Evolutionary conservation across 306 rosid genomes (phyloP).

Genomic region (Hylodesmum podocarpum): DNA sequence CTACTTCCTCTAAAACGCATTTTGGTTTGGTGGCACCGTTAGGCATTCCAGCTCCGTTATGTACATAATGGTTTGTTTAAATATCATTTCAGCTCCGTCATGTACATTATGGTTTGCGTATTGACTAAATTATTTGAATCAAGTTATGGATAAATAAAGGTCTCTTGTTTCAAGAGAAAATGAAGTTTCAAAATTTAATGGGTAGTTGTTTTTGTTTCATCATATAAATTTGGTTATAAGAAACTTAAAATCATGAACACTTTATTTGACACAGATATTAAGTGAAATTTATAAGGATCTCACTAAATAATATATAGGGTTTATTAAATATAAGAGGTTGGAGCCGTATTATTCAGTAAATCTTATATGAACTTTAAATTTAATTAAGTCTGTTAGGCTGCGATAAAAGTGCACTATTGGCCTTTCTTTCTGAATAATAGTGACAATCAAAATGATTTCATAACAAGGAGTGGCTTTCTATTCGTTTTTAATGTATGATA

Average conservation of each 20-base stretch:
- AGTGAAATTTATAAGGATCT: background rate
- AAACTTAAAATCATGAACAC: background rate
- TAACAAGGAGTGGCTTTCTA: too few species aligned
- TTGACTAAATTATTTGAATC: background rate
- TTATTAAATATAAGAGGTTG: background rate
- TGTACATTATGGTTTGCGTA: constrained; percentile 3
- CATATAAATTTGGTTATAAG: background rate
- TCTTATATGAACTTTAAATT: background rate
- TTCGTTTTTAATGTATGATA: too few species aligned
- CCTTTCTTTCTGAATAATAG: too few species aligned
- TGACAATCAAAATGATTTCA: too few species aligned
- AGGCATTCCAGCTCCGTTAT: background rate
- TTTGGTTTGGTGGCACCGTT: constrained; percentile 8
- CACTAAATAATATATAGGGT: background rate
- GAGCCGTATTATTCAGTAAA: background rate
- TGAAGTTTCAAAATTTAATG: background rate
- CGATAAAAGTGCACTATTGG: too few species aligned
- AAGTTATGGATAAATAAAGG: background rate
- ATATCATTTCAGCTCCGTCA: background rate
- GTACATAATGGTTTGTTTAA: background rate
- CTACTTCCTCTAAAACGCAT: constrained; percentile 52
- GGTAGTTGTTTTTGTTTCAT: background rate
- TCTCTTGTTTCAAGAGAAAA: background rate
- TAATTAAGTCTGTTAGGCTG: too few species aligned
- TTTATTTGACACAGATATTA: background rate